Evolutionary conservation across 176 grass and related monocot genomes (phyloP), one percentile per base, ranked within the genome.

Genomic region (Dendrocalamus sinicus): DNA sequence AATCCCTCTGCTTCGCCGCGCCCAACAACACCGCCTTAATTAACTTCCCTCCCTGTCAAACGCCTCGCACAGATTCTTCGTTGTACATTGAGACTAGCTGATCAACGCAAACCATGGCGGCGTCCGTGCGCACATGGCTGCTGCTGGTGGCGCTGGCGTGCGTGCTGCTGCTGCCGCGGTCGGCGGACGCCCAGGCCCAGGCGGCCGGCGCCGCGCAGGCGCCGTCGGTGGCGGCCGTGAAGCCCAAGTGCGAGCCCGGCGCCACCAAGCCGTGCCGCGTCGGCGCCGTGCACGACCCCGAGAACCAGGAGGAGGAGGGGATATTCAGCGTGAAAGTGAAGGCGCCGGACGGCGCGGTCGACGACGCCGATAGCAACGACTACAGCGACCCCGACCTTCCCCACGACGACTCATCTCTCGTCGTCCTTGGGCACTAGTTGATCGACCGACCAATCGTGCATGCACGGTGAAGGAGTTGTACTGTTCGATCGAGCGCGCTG

Each of bases 271-370:
- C 89, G 40, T 96, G 94, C 87, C 91, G 74, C 62, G 78, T 90
- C 11, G 89, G 89, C 16, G 89, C 89, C 22, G 55, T 46, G 7
- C 79, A 86, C 39, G 76, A 91, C 74, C 89, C 91, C 14, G 91
- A 89, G 69, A 96, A 94, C 85, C 81, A 87, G 83, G 94, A 90
- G 87, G 91, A 96, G 89, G 91, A 88, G 51, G 73, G 67, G 8
- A 9, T 62, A 0, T 76, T 84, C 85, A 88, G 57, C 24, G 60
- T 89, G 22, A 80, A 68, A 3, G 81, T 44, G 72, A 68, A 17
- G 69, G 64, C 67, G 19, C 83, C 90, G 20, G 13, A 37, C 66
- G 65, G 28, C 76, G 83, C 89, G 22, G 46, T 64, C 23, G 70
- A 65, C 68, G 5, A 65, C 62, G 4, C 12, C 68, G 77, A 68